Base-by-base conservation (phyloP, 257 asterid genomes). In the Cinchona pubescens region DNA sequence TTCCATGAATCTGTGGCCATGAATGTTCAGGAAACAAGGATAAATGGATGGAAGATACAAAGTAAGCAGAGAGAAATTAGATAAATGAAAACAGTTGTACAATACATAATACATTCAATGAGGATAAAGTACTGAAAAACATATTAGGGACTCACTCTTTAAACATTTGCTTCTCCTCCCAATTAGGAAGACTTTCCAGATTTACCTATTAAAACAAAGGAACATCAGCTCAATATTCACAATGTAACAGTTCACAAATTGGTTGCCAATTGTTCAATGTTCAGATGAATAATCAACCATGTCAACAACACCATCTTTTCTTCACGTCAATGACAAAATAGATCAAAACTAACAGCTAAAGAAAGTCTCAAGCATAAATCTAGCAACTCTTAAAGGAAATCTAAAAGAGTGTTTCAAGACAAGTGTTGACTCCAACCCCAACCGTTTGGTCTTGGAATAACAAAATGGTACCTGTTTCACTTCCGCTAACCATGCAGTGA, bases 111-210 rank as follows among this genome's bases (percentile, higher is more conserved):
- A 35, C 27, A 69, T 43, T 16, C 53, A 38, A 46, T 2, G 38
- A 77, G 23, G 46, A 77, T 38, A 6, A 72, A 49, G 10, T 16
- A 19, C 1, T 23, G 2, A n/a, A 11, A 25, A 40, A 14, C 27
- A 66, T 37, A 72, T 25, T 0, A 48, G 29, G 37, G 63, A 70
- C 90, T 81, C 89, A 95, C 99, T 86, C 91, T 88, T 92, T 95
- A 83, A 95, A 95, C 76, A 95, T 82, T 81, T 91, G 96, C 82
- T 92, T 95, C 89, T 95, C 99, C 75, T 95, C 99, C 96, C 97
- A 95, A 46, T 81, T 91, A n/a, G 98, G 86, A 77, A 95, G 90
- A 85, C 96, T 88, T 84, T 95, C 98, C 84, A 90, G 80, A 85
- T 95, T 95, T 83, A 92, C 94, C 99, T 95, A 86, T 71, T 65